Evolutionary conservation across 805 yeast species (phyloP).

Genomic region (Suhomyces sp.): DNA sequence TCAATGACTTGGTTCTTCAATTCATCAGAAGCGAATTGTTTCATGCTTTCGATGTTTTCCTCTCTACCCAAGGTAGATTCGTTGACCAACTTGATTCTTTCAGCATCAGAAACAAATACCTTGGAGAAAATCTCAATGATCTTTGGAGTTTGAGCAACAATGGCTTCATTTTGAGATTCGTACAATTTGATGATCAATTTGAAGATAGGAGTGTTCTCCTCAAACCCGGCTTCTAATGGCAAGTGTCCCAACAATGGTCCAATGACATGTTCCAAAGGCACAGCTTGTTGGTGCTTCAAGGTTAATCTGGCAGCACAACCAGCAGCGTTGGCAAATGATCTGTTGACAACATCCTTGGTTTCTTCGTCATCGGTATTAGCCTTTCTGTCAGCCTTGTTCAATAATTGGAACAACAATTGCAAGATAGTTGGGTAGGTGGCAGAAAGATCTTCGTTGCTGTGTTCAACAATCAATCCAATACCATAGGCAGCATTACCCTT

Average conservation of each 20-base stretch:
- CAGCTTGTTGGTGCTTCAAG: conserved; percentile 63
- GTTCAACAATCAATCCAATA: conserved; percentile 71
- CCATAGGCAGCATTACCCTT: conserved; percentile 97
- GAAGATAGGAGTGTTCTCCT: conserved; percentile 90
- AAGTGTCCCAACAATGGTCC: conserved; percentile 75
- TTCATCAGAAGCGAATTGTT: conserved; percentile 74
- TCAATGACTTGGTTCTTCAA: conserved; percentile 63
- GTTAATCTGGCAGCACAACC: conserved; percentile 96
- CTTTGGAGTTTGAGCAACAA: conserved; percentile 56
- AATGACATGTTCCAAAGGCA: conserved; percentile 72
- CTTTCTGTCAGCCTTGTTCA: conserved; percentile 59
- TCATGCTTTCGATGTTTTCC: conserved; percentile 71
- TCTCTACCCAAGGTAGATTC: conserved; percentile 86
- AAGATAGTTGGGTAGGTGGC: conserved; percentile 68
- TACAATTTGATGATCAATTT: conserved; percentile 72
- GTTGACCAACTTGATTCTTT: conserved; percentile 63
- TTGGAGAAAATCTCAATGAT: conserved; percentile 66
- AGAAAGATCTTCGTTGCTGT: conserved; percentile 57
- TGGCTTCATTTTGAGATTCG: conserved; percentile 56
- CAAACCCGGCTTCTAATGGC: conserved; percentile 85
- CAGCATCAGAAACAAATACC: conserved; percentile 74
- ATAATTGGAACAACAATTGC: conserved; percentile 75
- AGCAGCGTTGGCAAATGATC: conserved; percentile 90
- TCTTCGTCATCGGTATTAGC: conserved; percentile 67
- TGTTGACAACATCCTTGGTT: conserved; percentile 71